Evolutionary conservation across 495 filamentous ascomycete species (phyloP).

Genomic region (Penicillium bovifimosum): DNA sequence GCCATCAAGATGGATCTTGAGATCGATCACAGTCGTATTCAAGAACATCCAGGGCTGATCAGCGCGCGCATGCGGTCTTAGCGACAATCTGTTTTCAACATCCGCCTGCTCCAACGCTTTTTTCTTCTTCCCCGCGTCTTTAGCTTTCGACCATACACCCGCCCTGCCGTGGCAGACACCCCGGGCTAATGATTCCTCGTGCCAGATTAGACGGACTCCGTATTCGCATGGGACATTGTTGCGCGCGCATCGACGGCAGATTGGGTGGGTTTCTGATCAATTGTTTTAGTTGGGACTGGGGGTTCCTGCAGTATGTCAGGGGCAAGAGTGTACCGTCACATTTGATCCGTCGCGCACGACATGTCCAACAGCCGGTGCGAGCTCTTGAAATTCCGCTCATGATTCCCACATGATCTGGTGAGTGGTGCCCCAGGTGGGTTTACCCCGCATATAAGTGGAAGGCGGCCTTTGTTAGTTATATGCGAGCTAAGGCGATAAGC

Average conservation of each 20-base stretch:
- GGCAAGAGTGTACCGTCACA: slow-evolving; percentile 19
- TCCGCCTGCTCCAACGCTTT: background rate
- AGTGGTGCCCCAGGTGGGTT: background rate
- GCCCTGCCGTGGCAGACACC: slow-evolving; percentile 22
- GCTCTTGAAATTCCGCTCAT: slow-evolving; percentile 14
- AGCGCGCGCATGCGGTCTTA: background rate
- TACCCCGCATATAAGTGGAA: background rate
- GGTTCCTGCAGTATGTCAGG: background rate
- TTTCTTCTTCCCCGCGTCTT: background rate
- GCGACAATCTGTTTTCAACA: background rate
- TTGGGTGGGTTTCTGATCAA: slow-evolving; percentile 13
- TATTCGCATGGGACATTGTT: slow-evolving; percentile 18
- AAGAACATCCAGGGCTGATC: slow-evolving; percentile 14
- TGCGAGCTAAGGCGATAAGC: slow-evolving; percentile 1
- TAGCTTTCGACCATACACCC: slow-evolving; percentile 22
- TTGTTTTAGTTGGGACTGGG: background rate
- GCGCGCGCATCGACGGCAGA: slow-evolving; percentile 18
- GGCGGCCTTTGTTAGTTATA: background rate
- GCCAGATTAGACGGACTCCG: slow-evolving; percentile 20
- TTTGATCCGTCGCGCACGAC: slow-evolving; percentile 21
- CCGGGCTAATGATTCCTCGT: slow-evolving; percentile 22
- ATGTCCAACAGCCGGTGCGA: slow-evolving; percentile 22
- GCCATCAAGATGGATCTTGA: slow-evolving; percentile 18
- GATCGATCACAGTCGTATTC: slow-evolving; percentile 19
- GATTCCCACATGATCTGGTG: too few relatives aligned